phyloP scores from a whole-genome alignment of 257 asterid species.

The Anisodus acutangulus region DNA sequence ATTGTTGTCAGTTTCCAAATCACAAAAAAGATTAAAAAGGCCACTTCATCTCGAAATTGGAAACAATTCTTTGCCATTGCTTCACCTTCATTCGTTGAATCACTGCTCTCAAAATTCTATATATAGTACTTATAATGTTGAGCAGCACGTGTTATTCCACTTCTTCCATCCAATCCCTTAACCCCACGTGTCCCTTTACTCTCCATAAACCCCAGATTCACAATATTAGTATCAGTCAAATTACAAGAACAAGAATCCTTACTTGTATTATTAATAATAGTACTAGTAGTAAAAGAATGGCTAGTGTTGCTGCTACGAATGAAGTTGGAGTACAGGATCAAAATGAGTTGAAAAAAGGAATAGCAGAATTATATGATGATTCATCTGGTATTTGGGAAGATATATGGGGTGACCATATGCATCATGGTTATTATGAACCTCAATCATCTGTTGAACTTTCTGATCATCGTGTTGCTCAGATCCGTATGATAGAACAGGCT shows the following conservation, averaged over 20 bases:
- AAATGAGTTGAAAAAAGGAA: conserved; percentile 65
- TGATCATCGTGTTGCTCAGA: conserved; percentile 88
- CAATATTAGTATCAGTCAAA: neutral
- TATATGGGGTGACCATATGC: conserved; percentile 99
- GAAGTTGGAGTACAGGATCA: conserved; percentile 24
- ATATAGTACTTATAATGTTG: too few species aligned
- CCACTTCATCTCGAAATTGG: neutral
- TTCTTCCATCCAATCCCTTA: neutral
- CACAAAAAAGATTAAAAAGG: neutral
- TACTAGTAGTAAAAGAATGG: neutral
- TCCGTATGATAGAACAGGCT: conserved; percentile 93
- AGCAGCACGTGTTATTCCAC: neutral
- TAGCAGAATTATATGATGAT: conserved; percentile 94
- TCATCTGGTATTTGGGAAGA: conserved; percentile 91
- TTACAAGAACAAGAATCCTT: neutral
- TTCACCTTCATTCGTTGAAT: neutral
- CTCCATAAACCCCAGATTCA: conserved; percentile 8
- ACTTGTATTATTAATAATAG: neutral
- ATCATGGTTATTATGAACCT: conserved; percentile 85
- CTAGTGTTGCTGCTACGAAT: neutral
- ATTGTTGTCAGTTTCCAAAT: neutral
- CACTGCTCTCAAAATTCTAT: neutral
- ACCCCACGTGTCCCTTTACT: conserved; percentile 2
- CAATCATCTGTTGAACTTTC: conserved; percentile 56
- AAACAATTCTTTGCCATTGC: neutral